phyloP scores from a whole-genome alignment of 768 basidiomycete species.

The Tylopilus felleus region DNA sequence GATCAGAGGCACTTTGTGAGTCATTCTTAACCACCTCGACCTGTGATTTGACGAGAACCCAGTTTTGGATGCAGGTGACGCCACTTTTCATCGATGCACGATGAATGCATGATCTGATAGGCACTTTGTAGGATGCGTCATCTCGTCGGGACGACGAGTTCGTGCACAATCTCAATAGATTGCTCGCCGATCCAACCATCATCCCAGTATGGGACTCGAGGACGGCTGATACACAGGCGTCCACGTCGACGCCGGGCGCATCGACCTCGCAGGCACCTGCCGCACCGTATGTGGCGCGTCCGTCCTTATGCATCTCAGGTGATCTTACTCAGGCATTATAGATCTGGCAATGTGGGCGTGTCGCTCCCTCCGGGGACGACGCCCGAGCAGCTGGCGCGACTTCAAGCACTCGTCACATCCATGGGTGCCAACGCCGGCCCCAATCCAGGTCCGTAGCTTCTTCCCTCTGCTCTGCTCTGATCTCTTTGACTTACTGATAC shows the following conservation, averaged over 20 bases:
- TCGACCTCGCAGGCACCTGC: constrained; percentile 36
- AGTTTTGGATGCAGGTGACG: constrained; percentile 88
- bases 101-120: not conserved
- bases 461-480: not conserved
- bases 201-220: constrained; percentile 55
- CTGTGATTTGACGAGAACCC: constrained; percentile 2
- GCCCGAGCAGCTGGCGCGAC: constrained; percentile 64
- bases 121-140: constrained; percentile 54
- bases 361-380: constrained; percentile 31
- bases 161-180: constrained; percentile 64
- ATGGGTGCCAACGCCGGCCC: constrained; percentile 36
- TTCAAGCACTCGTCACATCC: constrained; percentile 51
- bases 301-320: not conserved
- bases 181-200: constrained; percentile 64
- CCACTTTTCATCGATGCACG: not conserved
- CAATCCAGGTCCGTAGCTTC: constrained; percentile 11
- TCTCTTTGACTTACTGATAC: not conserved
- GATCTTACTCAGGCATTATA: not conserved
- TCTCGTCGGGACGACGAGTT: constrained; percentile 69
- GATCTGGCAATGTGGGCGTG: constrained; percentile 5
- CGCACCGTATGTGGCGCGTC: constrained; percentile 15
- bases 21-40: constrained; percentile 4
- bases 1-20: constrained; percentile 86
- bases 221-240: constrained; percentile 39
- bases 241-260: constrained; percentile 39